Percentiles rank a stretch among this genome's conserved stretches.
Evolutionary conservation across 164 flowering plant species (phyloP).

Genomic region (Saururus chinensis): DNA sequence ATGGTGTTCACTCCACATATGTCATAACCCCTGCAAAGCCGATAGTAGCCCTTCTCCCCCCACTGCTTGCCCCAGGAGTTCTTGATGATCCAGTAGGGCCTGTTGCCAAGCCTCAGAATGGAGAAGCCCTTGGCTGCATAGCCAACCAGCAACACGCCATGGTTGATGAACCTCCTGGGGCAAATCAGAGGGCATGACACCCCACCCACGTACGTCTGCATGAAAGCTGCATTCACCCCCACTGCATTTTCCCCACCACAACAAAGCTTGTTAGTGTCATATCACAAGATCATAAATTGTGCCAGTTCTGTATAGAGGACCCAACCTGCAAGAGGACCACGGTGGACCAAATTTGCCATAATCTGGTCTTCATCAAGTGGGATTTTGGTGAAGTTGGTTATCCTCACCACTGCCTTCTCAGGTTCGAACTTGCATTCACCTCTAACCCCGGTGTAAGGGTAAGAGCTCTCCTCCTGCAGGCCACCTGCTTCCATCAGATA

Average conservation of each 20-base stretch:
- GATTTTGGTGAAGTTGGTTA: slow-evolving; percentile 53
- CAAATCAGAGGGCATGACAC: slow-evolving; percentile 84
- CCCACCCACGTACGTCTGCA: slow-evolving; percentile 89
- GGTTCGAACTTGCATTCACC: slow-evolving; percentile 54
- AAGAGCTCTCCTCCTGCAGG: slow-evolving; percentile 47
- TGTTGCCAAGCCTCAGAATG: slow-evolving; percentile 42
- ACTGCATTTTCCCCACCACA: slow-evolving; percentile 29
- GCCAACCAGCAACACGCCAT: slow-evolving; percentile 76
- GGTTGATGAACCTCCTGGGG: slow-evolving; percentile 49
- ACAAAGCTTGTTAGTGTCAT: no score
- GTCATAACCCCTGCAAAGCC: slow-evolving; percentile 49
- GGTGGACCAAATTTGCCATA: slow-evolving; percentile 52
- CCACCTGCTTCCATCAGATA: slow-evolving; percentile 77
- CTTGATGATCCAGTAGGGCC: slow-evolving; percentile 85
- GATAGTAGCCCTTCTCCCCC: slow-evolving; percentile 78
- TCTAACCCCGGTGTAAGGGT: slow-evolving; percentile 52
- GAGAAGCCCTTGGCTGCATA: slow-evolving; percentile 63
- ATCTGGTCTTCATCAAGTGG: slow-evolving; percentile 64
- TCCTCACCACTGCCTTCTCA: slow-evolving; percentile 45
- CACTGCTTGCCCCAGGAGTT: slow-evolving; percentile 78
- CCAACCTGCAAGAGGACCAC: slow-evolving; percentile 74
- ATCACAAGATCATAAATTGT: no score
- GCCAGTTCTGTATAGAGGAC: background rate
- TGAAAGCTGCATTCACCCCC: slow-evolving; percentile 72
- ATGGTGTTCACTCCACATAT: slow-evolving; percentile 69